Evolutionary conservation across 306 rosid genomes (phyloP).

Genomic region (Benincasa hispida): DNA sequence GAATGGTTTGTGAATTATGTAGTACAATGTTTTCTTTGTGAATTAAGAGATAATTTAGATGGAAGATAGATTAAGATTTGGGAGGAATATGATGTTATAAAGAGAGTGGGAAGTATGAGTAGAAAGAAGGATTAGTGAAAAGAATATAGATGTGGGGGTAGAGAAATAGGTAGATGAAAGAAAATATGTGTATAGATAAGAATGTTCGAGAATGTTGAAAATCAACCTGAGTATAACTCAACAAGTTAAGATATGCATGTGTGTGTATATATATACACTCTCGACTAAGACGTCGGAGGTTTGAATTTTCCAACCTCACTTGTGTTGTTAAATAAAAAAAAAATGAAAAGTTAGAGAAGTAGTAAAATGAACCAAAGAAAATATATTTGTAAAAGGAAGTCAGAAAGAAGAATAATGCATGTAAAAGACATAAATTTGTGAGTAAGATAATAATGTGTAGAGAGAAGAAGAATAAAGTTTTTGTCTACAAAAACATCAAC

Average conservation of each 20-base stretch:
- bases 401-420: neutral
- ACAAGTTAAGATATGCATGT: neutral
- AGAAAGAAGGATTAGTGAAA: neutral
- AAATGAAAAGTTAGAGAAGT: neutral
- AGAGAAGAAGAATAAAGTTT: neutral
- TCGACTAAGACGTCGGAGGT: too few relatives aligned
- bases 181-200: too few relatives aligned
- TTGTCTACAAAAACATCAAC: neutral
- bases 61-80: neutral
- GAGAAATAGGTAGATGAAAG: neutral
- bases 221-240: neutral
- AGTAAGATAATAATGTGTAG: neutral
- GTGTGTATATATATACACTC: too few relatives aligned
- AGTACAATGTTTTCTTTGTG: neutral
- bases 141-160: too few relatives aligned
- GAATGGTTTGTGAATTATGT: neutral
- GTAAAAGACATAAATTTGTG: neutral
- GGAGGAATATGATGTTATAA: neutral
- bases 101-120: neutral
- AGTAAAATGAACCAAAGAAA: neutral
- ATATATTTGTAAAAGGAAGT: too few relatives aligned
- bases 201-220: too few relatives aligned
- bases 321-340: too few relatives aligned
- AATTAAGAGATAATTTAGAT: too few relatives aligned
- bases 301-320: too few relatives aligned